These are phyloP conservation scores for Stachybotrys echinatus DNA, from an alignment of 2,329 filamentous ascomycete genomes.

Conservation along the genomic window DNA sequence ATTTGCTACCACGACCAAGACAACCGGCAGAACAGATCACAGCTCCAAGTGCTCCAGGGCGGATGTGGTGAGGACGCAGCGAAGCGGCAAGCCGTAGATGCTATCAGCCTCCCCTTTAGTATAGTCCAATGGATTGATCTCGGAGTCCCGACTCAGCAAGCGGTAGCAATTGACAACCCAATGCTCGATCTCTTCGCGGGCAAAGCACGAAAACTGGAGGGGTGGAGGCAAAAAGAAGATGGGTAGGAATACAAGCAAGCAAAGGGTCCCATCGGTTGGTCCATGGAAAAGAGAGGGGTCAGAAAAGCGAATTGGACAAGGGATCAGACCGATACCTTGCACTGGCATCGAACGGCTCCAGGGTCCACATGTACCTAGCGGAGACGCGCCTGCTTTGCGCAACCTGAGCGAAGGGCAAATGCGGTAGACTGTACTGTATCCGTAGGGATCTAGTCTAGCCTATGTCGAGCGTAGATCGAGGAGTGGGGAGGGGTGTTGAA, in stretches of 20 bases:
- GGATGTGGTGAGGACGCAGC: background rate
- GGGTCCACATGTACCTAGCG: background rate
- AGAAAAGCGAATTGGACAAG: background rate
- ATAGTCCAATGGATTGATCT: too few species aligned
- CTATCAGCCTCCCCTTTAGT: too few species aligned
- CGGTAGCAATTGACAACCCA: too few species aligned
- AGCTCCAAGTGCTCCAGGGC: background rate
- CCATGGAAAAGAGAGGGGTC: background rate
- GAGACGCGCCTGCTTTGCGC: background rate
- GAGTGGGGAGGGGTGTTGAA: background rate
- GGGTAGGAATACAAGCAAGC: background rate
- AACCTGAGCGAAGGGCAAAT: too few species aligned
- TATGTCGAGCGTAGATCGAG: background rate
- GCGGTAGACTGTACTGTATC: too few species aligned
- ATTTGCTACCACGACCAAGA: background rate
- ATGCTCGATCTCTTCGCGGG: too few species aligned
- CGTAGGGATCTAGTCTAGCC: too few species aligned
- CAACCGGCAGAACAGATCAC: background rate
- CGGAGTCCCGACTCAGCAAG: too few species aligned
- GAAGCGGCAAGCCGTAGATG: too few species aligned
- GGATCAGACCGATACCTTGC: background rate
- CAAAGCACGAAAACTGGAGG: too few species aligned
- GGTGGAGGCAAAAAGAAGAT: background rate
- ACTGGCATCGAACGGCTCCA: background rate
- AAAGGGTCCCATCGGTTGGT: background rate